phyloP scores from a whole-genome alignment of 2,329 filamentous ascomycete species.

The Rhexocercosporidium sp. region DNA sequence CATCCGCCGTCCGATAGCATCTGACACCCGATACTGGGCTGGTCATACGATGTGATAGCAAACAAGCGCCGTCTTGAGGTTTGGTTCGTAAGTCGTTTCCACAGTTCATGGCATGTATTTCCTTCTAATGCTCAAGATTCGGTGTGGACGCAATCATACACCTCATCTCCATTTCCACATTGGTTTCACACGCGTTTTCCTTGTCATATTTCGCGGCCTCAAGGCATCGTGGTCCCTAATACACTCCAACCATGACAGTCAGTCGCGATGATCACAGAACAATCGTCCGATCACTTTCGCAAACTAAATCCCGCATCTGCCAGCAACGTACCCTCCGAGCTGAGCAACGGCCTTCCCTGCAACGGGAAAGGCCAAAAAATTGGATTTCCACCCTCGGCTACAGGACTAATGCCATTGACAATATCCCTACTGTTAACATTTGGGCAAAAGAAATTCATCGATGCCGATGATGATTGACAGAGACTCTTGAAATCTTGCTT shows the following conservation, averaged over 20 bases:
- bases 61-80: too few species aligned
- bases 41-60: too few species aligned
- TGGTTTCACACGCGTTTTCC: neutral
- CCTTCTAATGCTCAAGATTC: too few species aligned
- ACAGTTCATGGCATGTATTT: too few species aligned
- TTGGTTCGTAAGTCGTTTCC: too few species aligned
- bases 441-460: constrained; percentile 37
- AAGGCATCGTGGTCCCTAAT: too few species aligned
- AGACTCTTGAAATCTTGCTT: neutral
- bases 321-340: constrained; percentile 12
- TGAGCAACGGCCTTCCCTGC: constrained; percentile 37
- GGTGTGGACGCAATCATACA: too few species aligned
- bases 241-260: neutral
- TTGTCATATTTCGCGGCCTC: too few species aligned
- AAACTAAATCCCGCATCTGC: constrained; percentile 30
- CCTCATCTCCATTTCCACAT: too few species aligned
- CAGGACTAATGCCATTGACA: constrained; percentile 31
- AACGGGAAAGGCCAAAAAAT: constrained; percentile 42
- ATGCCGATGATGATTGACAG: constrained; percentile 24
- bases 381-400: constrained; percentile 25
- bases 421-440: constrained; percentile 40
- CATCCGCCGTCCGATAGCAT: too few species aligned
- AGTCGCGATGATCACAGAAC: neutral
- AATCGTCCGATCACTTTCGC: neutral
- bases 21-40: too few species aligned